Evolutionary conservation across 306 rosid genomes (phyloP).

Genomic region (Cucurbita maxima): DNA sequence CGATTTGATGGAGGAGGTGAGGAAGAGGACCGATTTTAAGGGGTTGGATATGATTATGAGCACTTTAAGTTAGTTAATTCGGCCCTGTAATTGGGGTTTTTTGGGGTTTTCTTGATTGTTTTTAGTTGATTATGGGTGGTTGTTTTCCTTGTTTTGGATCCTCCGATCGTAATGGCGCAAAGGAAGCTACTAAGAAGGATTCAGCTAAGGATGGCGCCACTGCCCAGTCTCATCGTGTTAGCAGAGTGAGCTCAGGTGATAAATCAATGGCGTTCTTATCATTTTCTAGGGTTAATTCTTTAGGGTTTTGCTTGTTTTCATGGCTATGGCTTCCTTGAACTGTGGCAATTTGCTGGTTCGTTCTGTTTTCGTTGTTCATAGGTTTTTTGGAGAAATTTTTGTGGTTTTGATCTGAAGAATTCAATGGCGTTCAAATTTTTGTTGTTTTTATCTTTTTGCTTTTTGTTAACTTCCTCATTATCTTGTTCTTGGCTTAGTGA

Average conservation of each 20-base stretch:
- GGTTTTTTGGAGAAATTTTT: neutral
- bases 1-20: slow-evolving; percentile 19
- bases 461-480: neutral
- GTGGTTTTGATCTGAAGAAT: neutral
- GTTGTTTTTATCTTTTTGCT: neutral
- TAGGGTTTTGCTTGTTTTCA: neutral
- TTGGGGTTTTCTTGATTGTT: slow-evolving; percentile 20
- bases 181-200: slow-evolving; percentile 57
- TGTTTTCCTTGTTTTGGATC: slow-evolving; percentile 98
- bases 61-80: neutral
- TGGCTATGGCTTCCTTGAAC: slow-evolving; percentile 6
- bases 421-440: neutral
- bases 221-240: slow-evolving; percentile 57
- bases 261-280: neutral
- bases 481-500: neutral
- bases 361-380: neutral
- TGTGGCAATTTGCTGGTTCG: neutral
- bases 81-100: slow-evolving; percentile 21
- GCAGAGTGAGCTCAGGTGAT: slow-evolving; percentile 57
- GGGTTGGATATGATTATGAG: neutral
- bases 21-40: slow-evolving; percentile 14
- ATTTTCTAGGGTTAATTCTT: neutral
- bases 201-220: slow-evolving; percentile 56
- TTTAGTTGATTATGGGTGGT: slow-evolving; percentile 82
- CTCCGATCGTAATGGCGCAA: slow-evolving; percentile 50